These are phyloP conservation scores for Camellia granthamiana DNA, from an alignment of 148 eudicot species.

Conservation along the genomic window DNA sequence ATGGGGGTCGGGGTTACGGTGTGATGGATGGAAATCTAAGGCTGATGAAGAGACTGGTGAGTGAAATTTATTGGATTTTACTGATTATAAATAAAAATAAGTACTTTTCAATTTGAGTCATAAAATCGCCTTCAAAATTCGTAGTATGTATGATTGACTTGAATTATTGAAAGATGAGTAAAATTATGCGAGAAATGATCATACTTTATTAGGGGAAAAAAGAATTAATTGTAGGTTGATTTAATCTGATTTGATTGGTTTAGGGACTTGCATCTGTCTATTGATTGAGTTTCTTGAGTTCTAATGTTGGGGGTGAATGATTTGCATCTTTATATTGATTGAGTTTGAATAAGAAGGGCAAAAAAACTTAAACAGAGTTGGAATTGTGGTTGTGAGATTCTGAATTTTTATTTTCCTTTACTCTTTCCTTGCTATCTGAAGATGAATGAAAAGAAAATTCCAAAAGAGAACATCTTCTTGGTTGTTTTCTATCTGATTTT, in stretches of 20 bases:
- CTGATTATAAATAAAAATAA: neutral
- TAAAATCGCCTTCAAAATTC: neutral
- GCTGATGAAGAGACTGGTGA: slow-evolving; percentile 83
- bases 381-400: neutral
- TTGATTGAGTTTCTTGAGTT: neutral
- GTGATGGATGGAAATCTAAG: slow-evolving; percentile 83
- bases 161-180: no score
- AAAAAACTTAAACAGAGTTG: neutral
- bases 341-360: neutral
- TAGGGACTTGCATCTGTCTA: neutral
- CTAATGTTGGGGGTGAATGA: neutral
- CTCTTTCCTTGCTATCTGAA: neutral
- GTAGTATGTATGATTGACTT: no score
- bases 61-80: slow-evolving; percentile 8
- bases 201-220: neutral
- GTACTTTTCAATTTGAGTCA: neutral
- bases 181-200: no score
- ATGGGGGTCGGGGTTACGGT: slow-evolving; percentile 80
- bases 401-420: neutral
- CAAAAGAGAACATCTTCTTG: neutral
- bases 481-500: neutral
- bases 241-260: neutral
- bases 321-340: neutral
- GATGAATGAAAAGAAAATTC: neutral
- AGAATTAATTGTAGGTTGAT: neutral